Base-by-base conservation (phyloP, 169 alveolate species). In the Plasmodium fragile region DNA sequence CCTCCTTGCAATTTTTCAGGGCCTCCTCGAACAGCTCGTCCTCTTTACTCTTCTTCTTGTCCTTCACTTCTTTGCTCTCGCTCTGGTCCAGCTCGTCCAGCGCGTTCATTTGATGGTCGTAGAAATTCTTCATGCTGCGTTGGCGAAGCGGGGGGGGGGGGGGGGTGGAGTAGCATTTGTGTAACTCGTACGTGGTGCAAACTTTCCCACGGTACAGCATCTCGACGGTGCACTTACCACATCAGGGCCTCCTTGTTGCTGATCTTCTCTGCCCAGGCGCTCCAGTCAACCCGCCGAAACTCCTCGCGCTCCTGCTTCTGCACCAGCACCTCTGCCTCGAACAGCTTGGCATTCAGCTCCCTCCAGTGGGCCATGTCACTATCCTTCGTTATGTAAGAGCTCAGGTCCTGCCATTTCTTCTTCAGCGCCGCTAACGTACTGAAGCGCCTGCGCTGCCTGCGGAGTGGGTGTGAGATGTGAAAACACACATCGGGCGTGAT, bases 231-330 rank as follows among this genome's bases (percentile, higher is more conserved):
- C 79, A 22, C 49, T 28, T 89, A 93, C 95, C 95, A 89, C 16
- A 32, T 22, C 18, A 95, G 92, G n/a, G 93, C 83, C 52, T 93
- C 94, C 85, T 93, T 90, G 53, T 95, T 95, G 39, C 93, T 75
- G 10, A 95, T 95, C 43, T 69, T 49, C 13, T 77, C 83, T 16
- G 71, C 92, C 95, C 95, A 95, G 25, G 78, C 43, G 22, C 3
- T 81, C 97, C 97, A 95, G 39, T 95, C 95, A 5, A 95, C 87
- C 36, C 70, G 45, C 71, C 80, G 78, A 25, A 55, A 25, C 30
- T 30, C 11, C 69, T 53, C 79, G 16, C 71, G 45, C 10, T 77
- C 93, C 34, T 84, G 78, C 69, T 59, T 87, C 30, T 87, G 80
- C 10, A 87, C 83, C 43, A 87, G 70, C 5, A 25, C 70, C 72